Conservation (phyloP, 208 protist species). For the Blastocrithidia nonstop region DNA sequence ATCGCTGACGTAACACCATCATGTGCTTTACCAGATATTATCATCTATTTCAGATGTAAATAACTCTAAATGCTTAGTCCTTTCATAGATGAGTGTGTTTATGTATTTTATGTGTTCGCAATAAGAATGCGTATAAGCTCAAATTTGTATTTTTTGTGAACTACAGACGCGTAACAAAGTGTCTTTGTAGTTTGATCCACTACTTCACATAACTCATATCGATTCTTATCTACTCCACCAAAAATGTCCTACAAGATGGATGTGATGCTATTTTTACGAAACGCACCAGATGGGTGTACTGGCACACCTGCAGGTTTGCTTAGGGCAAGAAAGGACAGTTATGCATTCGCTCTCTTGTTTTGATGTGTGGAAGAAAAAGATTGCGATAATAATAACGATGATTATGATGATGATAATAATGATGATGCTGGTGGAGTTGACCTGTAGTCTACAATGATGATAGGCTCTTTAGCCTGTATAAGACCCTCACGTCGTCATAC, state of each 20-base stretch:
- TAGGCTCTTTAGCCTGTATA: constrained; percentile 43
- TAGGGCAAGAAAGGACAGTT: constrained; percentile 50
- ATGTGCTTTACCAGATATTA: too few species aligned
- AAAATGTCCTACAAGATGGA: constrained; percentile 78
- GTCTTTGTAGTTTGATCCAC: background rate
- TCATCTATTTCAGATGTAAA: too few species aligned
- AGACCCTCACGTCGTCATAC: constrained; percentile 89
- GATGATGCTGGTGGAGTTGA: background rate
- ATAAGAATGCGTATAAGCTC: constrained; percentile 30
- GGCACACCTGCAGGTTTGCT: constrained; percentile 59
- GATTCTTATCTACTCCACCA: constrained; percentile 9
- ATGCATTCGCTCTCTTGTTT: constrained; percentile 19
- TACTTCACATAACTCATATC: constrained; percentile 5
- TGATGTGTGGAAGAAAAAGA: too few species aligned
- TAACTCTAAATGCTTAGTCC: too few species aligned
- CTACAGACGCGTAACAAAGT: constrained; percentile 18
- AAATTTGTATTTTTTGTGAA: constrained; percentile 25
- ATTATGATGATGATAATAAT: too few species aligned
- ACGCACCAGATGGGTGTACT: constrained; percentile 84
- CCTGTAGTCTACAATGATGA: constrained; percentile 40
- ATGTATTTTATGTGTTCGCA: background rate
- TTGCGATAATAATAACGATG: too few species aligned
- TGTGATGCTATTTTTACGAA: constrained; percentile 85
- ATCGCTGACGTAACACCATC: too few species aligned
- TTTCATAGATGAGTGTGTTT: too few species aligned